These are phyloP conservation scores for Drechslera avenae DNA, from an alignment of 2,329 filamentous ascomycete genomes.

Conservation along the genomic window DNA sequence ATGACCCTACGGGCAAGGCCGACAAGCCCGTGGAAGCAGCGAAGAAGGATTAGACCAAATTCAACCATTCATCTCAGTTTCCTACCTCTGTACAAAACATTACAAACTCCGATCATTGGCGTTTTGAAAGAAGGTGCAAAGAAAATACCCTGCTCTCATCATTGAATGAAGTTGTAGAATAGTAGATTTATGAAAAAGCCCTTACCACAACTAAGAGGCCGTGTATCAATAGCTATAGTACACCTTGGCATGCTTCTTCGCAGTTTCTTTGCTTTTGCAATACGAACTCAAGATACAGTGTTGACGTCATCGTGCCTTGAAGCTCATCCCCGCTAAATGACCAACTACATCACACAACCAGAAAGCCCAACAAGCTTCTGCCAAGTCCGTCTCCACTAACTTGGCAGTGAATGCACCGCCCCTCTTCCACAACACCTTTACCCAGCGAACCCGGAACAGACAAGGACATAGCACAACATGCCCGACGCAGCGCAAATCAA, in stretches of 20 bases:
- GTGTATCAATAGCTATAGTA: neutral
- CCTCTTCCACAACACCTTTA: neutral
- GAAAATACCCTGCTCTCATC: slow-evolving; percentile 23
- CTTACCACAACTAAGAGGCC: neutral
- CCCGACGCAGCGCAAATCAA: slow-evolving; percentile 24
- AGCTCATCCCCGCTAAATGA: neutral
- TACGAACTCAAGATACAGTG: too few species aligned
- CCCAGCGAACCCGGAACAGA: too few species aligned
- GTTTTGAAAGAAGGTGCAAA: slow-evolving; percentile 14
- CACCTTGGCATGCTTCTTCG: too few species aligned
- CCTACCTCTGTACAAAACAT: slow-evolving; percentile 30
- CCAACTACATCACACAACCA: too few species aligned
- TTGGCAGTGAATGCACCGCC: slow-evolving; percentile 10
- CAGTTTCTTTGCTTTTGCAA: too few species aligned
- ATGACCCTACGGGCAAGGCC: slow-evolving; percentile 26
- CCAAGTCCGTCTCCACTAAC: neutral
- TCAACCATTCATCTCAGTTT: neutral
- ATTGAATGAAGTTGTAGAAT: slow-evolving; percentile 13
- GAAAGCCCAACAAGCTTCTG: neutral
- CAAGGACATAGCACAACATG: neutral
- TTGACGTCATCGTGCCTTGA: slow-evolving; percentile 6
- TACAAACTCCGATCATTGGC: slow-evolving; percentile 16
- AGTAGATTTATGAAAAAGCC: slow-evolving; percentile 11
- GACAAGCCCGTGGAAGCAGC: slow-evolving; percentile 17
- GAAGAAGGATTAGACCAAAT: slow-evolving; percentile 18